Percentiles rank a stretch among this genome's conserved stretches.
Conservation (phyloP, 805 yeast species). For the Ogataea polymorpha region DNA sequence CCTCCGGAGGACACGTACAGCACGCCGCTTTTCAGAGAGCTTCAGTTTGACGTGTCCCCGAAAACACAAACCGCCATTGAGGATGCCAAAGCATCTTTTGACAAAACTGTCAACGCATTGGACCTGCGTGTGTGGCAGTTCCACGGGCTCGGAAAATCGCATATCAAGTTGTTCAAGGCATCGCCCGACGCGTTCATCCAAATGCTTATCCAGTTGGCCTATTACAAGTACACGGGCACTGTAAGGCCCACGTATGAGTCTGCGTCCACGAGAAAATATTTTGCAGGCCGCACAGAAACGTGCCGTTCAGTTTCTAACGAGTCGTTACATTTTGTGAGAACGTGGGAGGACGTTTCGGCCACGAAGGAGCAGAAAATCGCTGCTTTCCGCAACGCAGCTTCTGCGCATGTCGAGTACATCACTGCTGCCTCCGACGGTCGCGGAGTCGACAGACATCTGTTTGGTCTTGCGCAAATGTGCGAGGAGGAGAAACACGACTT, state of each 20-base stretch:
- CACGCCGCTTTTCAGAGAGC: slow-evolving; percentile 21
- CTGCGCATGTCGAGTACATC: slow-evolving; percentile 71
- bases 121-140: slow-evolving; percentile 78
- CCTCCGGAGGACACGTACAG: slow-evolving; percentile 16
- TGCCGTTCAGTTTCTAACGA: slow-evolving; percentile 80
- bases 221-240: slow-evolving; percentile 76
- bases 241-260: slow-evolving; percentile 92
- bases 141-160: slow-evolving; percentile 80
- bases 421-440: slow-evolving; percentile 76
- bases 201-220: slow-evolving; percentile 86
- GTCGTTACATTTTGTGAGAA: slow-evolving; percentile 64
- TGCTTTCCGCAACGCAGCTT: slow-evolving; percentile 69
- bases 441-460: slow-evolving; percentile 92
- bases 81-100: slow-evolving; percentile 55
- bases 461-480: slow-evolving; percentile 74
- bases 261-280: slow-evolving; percentile 88
- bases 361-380: slow-evolving; percentile 54
- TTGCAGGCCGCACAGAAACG: slow-evolving; percentile 91
- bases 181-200: slow-evolving; percentile 95
- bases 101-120: slow-evolving; percentile 53
- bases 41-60: slow-evolving; percentile 60
- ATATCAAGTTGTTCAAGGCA: slow-evolving; percentile 76
- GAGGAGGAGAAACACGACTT: slow-evolving; percentile 65
- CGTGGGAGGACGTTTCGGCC: slow-evolving; percentile 60
- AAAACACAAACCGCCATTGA: slow-evolving; percentile 47